These are phyloP conservation scores for Scheffersomyces amazonensis DNA, from an alignment of 805 yeast species.

Conservation along the genomic window DNA sequence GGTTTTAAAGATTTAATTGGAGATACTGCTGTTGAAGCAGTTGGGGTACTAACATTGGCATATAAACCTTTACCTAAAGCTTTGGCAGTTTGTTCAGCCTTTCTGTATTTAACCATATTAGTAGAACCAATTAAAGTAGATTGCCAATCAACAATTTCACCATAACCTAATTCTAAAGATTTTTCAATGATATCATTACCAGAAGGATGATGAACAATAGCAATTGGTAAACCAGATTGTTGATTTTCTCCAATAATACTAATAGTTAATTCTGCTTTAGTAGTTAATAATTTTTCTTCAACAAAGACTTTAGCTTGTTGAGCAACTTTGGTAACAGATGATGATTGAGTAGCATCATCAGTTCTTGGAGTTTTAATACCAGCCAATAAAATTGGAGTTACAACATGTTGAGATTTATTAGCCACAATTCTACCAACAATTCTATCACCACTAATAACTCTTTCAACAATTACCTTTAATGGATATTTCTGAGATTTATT, in stretches of 20 bases:
- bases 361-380: slow-evolving; percentile 76
- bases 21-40: slow-evolving; percentile 12
- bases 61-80: slow-evolving; percentile 54
- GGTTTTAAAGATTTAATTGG: slow-evolving; percentile 25
- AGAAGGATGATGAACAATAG: slow-evolving; percentile 63
- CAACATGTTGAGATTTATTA: slow-evolving; percentile 49
- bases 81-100: slow-evolving; percentile 63
- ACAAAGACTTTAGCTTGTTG: slow-evolving; percentile 65
- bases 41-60: slow-evolving; percentile 39
- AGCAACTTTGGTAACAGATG: slow-evolving; percentile 56
- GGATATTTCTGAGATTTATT: slow-evolving; percentile 39
- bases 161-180: slow-evolving; percentile 67
- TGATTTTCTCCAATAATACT: slow-evolving; percentile 54
- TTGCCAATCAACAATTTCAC: slow-evolving; percentile 80
- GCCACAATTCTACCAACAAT: slow-evolving; percentile 57
- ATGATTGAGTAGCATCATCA: slow-evolving; percentile 39
- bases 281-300: slow-evolving; percentile 60
- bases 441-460: slow-evolving; percentile 76
- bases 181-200: slow-evolving; percentile 70
- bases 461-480: slow-evolving; percentile 63
- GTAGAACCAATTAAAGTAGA: slow-evolving; percentile 63
- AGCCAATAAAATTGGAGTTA: slow-evolving; percentile 62
- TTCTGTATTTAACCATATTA: slow-evolving; percentile 59
- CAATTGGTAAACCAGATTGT: slow-evolving; percentile 60
- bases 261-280: slow-evolving; percentile 50